Conservation (phyloP, 2,329 filamentous ascomycete species). For the Clathrospora elynae region DNA sequence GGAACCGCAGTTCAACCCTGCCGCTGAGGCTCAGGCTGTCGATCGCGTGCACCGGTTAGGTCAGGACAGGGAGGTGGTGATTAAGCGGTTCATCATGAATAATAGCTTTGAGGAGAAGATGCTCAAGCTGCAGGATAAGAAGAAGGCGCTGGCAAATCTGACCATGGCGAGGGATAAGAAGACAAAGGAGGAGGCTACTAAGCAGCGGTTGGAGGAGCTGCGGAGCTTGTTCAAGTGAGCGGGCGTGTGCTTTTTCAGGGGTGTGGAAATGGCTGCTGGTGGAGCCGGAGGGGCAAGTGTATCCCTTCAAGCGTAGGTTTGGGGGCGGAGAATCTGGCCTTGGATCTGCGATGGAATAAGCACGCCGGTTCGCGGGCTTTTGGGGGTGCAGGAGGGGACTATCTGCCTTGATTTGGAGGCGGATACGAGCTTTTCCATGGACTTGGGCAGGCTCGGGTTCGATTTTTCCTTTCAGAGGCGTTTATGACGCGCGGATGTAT, state of each 20-base stretch:
- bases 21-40: conserved; percentile 89
- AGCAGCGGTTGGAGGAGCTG: conserved; percentile 67
- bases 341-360: too few species aligned
- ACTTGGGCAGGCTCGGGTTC: too few species aligned
- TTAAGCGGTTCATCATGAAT: conserved; percentile 86
- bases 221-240: conserved; percentile 59
- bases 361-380: too few species aligned
- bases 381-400: too few species aligned
- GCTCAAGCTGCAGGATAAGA: conserved; percentile 85
- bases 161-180: conserved; percentile 60
- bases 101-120: conserved; percentile 95
- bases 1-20: conserved; percentile 98
- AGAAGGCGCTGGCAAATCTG: conserved; percentile 85
- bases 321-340: too few species aligned
- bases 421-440: too few species aligned
- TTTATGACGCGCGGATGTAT: too few species aligned
- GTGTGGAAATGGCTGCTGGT: too few species aligned
- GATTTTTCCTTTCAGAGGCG: too few species aligned
- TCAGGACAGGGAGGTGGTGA: conserved; percentile 86
- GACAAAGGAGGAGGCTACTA: conserved; percentile 66
- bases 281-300: too few species aligned
- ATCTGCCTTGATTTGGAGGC: too few species aligned
- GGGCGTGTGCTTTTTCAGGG: background rate
- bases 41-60: conserved; percentile 73
- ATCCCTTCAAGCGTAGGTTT: too few species aligned